Evolutionary conservation across 441 rosid species (phyloP).

Genomic region (Isatis lusitanica): DNA sequence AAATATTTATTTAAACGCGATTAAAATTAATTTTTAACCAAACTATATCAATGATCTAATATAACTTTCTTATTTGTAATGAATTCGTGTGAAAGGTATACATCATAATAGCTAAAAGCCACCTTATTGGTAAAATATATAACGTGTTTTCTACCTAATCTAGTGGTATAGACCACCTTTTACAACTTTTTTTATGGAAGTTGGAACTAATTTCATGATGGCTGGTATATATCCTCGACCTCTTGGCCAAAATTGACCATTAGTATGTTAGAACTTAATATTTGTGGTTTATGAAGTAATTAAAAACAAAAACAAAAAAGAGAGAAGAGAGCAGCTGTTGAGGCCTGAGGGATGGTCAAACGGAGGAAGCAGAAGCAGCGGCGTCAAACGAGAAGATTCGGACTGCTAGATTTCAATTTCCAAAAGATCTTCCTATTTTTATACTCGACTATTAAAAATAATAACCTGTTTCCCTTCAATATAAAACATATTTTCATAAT

Average conservation of each 20-base stretch:
- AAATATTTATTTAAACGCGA: too few relatives aligned
- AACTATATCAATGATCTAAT: too few relatives aligned
- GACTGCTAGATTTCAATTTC: slow-evolving; percentile 25
- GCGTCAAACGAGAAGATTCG: slow-evolving; percentile 44
- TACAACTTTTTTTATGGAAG: background rate
- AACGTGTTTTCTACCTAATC: background rate
- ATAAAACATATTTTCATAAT: background rate
- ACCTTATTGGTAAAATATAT: too few relatives aligned
- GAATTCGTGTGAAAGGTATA: too few relatives aligned
- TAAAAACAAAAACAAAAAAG: background rate
- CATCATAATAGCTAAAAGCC: too few relatives aligned
- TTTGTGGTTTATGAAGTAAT: background rate
- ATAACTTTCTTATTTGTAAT: too few relatives aligned
- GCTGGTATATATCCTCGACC: background rate
- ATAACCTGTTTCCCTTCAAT: background rate
- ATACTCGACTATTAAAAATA: background rate
- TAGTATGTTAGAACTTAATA: background rate
- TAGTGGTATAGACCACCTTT: background rate
- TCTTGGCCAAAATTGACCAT: background rate
- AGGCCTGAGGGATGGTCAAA: slow-evolving; percentile 22
- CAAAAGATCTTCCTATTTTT: slow-evolving; percentile 11
- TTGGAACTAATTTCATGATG: background rate
- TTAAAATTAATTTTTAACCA: too few relatives aligned
- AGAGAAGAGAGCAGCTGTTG: background rate
- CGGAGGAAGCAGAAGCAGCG: slow-evolving; percentile 25